Percentiles rank a stretch among this genome's conserved stretches.
These are phyloP conservation scores for Plectosphaerella plurivora DNA, from an alignment of 2,329 filamentous ascomycete genomes.

Conservation along the genomic window DNA sequence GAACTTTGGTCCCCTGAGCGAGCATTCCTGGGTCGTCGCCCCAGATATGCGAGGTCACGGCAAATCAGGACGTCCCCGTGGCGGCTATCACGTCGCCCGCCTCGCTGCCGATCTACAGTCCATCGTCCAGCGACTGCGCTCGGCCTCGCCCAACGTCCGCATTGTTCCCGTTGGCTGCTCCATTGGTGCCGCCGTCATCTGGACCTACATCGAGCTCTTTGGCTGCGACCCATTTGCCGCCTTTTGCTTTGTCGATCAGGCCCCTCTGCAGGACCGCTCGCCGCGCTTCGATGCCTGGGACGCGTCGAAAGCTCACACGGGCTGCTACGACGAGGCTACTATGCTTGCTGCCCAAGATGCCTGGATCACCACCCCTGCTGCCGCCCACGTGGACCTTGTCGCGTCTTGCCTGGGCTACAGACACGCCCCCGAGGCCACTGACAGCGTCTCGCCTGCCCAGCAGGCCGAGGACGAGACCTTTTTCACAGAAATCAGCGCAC, in stretches of 20 bases:
- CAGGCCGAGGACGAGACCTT: conserved; percentile 24
- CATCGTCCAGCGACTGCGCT: conserved; percentile 21
- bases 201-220: conserved; percentile 35
- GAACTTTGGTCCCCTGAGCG: conserved; percentile 22
- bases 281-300: conserved; percentile 24
- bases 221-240: conserved; percentile 24
- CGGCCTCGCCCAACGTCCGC: conserved; percentile 2
- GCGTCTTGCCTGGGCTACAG: conserved; percentile 30
- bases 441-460: conserved; percentile 17
- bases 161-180: conserved; percentile 32
- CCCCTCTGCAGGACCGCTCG: conserved; percentile 32
- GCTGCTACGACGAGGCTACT: conserved; percentile 32
- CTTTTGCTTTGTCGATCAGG: conserved; percentile 34
- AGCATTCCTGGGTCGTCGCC: conserved; percentile 28
- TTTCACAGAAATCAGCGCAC: conserved; percentile 25
- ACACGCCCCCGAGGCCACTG: conserved; percentile 15
- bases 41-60: conserved; percentile 35
- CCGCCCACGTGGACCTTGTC: conserved; percentile 25
- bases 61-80: conserved; percentile 20
- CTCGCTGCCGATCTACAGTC: conserved; percentile 30
- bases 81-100: conserved; percentile 34
- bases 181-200: conserved; percentile 34
- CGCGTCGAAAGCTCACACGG: conserved; percentile 21
- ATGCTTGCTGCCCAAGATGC: conserved; percentile 23
- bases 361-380: conserved; percentile 15